Evolutionary conservation across 352 stramenopile genomes (phyloP), one percentile per base, ranked within the genome.

Genomic region (Aphanomyces stellatus): DNA sequence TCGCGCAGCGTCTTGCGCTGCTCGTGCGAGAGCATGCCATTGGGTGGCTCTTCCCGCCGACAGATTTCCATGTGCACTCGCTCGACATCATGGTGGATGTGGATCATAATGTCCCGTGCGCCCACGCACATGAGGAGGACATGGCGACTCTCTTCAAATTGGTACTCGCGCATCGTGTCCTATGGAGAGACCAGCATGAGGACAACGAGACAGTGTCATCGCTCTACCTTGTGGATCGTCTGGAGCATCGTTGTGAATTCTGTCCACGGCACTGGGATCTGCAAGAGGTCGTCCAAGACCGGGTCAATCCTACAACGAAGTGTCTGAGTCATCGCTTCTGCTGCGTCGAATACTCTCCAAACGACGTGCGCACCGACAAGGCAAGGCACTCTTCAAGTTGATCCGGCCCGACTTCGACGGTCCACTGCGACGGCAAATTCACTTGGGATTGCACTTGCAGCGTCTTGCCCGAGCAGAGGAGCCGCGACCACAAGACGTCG

Each of bases 61-160:
- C 87, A 95, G 62, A 95, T 93, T 71, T 92, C 85, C 46, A 95
- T 86, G 7, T 69, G 70, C 40, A 92, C 51, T 27, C 25, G 59
- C 10, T 22, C 31, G 37, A 46, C 11, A 46, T 19, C 11, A 46
- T 56, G n/a, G 13, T 55, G 40, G 33, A 95, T 68, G 63, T 95
- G 87, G 69, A 95, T 93, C 70, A 95, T 93, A 27, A 95, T 71
- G 60, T 95, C 87, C 43, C 88, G 86, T 28, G 87, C 88, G 60
- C 91, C 75, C 0, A 83, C 82, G 65, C 87, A 95, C 11, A 95
- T 69, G 64, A 95, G 65, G 43, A 95, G 51, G 28, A 95, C 71
- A 61, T 95, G 87, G 15, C 79, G 90, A 56, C 78, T 75, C 22
- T 79, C 78, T 46, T 87, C 72, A 69, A 95, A 95, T 57, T 90